These are phyloP conservation scores for Aspergillus cristatus DNA, from an alignment of 495 filamentous ascomycete genomes.

Conservation along the genomic window DNA sequence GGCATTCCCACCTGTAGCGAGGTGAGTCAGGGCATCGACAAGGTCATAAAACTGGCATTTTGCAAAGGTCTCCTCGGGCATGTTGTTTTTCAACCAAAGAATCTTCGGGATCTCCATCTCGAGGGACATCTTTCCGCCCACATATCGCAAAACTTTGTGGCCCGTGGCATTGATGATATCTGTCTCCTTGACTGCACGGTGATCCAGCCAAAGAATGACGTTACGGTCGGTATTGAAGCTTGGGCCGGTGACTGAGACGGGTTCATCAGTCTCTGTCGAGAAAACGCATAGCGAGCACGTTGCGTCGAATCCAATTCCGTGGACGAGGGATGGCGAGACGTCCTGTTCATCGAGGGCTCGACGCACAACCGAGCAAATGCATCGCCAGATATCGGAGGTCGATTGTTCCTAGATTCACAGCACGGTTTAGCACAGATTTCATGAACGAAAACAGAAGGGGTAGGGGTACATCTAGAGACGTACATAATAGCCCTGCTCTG, in stretches of 20 bases:
- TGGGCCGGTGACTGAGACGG: slow-evolving; percentile 68
- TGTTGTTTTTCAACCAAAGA: slow-evolving; percentile 84
- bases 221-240: slow-evolving; percentile 71
- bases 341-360: slow-evolving; percentile 57
- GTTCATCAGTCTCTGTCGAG: slow-evolving; percentile 66
- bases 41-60: slow-evolving; percentile 87
- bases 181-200: slow-evolving; percentile 72
- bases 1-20: slow-evolving; percentile 79
- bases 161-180: slow-evolving; percentile 72
- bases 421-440: slow-evolving; percentile 47
- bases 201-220: slow-evolving; percentile 77
- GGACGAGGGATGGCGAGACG: slow-evolving; percentile 53
- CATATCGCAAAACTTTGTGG: slow-evolving; percentile 75
- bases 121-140: slow-evolving; percentile 83
- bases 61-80: slow-evolving; percentile 69
- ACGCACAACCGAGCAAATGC: slow-evolving; percentile 66
- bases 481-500: too few species aligned
- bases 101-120: slow-evolving; percentile 95
- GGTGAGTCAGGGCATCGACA: slow-evolving; percentile 71
- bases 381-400: slow-evolving; percentile 78
- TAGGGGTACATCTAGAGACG: too few species aligned
- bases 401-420: slow-evolving; percentile 68
- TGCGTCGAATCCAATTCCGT: slow-evolving; percentile 81
- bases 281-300: slow-evolving; percentile 88
- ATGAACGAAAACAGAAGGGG: too few species aligned